A percentile compares a stretch with the other conserved stretches of the same genome.
Conservation (phyloP, 352 stramenopile species). For the Pythium phragmiticola region DNA sequence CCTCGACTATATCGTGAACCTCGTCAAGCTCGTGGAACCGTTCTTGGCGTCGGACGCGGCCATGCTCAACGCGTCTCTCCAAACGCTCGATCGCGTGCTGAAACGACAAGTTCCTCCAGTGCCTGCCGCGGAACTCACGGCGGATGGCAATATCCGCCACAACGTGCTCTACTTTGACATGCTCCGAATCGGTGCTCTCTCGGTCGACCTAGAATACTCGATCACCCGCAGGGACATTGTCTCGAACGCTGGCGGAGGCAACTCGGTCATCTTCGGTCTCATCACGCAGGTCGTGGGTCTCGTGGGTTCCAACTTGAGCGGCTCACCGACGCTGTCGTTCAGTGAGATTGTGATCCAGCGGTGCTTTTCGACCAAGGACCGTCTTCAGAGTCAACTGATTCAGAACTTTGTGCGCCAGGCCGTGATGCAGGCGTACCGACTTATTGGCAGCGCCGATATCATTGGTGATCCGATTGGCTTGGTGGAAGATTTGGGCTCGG, state of each 20-base stretch:
- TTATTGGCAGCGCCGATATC: constrained; percentile 84
- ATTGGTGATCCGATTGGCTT: constrained; percentile 87
- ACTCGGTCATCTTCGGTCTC: constrained; percentile 79
- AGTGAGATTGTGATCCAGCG: constrained; percentile 82
- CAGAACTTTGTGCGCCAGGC: constrained; percentile 84
- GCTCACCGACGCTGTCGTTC: constrained; percentile 81
- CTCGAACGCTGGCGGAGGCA: constrained; percentile 50
- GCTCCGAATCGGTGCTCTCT: constrained; percentile 67
- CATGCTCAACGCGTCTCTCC: constrained; percentile 50
- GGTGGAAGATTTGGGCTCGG: constrained; percentile 84
- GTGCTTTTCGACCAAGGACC: constrained; percentile 81
- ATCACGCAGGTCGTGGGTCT: constrained; percentile 80
- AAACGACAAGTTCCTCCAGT: constrained; percentile 58
- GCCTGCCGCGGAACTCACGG: constrained; percentile 51
- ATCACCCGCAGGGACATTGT: constrained; percentile 85
- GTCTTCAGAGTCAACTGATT: constrained; percentile 74
- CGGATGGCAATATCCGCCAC: constrained; percentile 66
- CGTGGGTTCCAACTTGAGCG: constrained; percentile 83
- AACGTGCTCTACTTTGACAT: constrained; percentile 85
- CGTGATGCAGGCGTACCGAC: constrained; percentile 80
- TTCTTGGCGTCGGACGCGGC: constrained; percentile 73
- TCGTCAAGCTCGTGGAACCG: constrained; percentile 79
- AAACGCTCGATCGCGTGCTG: constrained; percentile 63
- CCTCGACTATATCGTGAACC: constrained; percentile 82
- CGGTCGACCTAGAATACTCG: constrained; percentile 78